Evolutionary conservation across 805 yeast species (phyloP), one percentile per base, ranked within the genome.

Genomic region (Lipomyces mesembrius): DNA sequence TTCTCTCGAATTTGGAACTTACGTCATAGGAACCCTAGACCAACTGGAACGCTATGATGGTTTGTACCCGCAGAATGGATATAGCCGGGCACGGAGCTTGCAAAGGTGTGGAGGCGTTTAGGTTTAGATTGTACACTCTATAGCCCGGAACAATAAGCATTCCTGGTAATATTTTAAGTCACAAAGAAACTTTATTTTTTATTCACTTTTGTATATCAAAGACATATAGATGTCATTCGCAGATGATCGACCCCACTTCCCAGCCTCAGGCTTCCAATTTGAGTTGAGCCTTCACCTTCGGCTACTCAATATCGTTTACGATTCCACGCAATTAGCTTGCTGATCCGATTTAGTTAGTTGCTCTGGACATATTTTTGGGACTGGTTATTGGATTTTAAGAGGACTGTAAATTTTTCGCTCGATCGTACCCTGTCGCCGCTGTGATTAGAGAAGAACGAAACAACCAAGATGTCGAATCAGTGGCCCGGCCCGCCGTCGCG

Each of bases 401-500:
- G 49, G 20, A n/a, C 22, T 12, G 39, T 1, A 14, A 37, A 37
- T n/a, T 43, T 43, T 37, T 43, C n/a, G 49, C 1, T 43, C 14
- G 22, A 43, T 43, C 20, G 9, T 43, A 14, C 22, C 17, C 22
- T 7, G 11, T 17, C 22, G 20, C 49, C 20, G 49, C 49, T 43
- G 9, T n/a, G 20, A 43, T 43, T 43, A 37, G 6, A 3, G 43
- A 14, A 37, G 17, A 5, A n/a, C 49, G 39, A 35, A 14, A 37
- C 43, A 5, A n/a, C 25, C 5, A 35, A 35, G 39, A 43, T 43
- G 49, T 43, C 49, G 49, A 43, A 43, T 43, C 49, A 17, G 49
- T 43, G 49, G 63, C n/a, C 69, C 20, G 46, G 57, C 22, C 55
- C 72, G 2, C 73, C 73, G 2, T 70, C 70, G 25, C 71, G 70